Evolutionary conservation across 2,329 filamentous ascomycete genomes (phyloP), one percentile per base, ranked within the genome.

Genomic region (Colletotrichum sp.): DNA sequence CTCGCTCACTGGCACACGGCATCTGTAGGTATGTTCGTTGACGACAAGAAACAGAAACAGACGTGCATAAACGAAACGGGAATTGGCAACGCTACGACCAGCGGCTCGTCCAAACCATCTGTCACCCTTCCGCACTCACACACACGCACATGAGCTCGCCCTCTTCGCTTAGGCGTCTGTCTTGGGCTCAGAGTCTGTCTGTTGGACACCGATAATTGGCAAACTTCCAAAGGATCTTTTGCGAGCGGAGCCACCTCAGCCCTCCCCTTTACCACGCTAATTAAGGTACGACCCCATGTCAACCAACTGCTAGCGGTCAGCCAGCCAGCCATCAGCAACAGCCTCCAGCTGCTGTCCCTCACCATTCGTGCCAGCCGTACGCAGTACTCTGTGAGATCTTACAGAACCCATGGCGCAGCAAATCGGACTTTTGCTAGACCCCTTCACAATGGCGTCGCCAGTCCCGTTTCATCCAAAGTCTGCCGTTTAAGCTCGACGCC

Each of bases 221-320:
- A 75, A 68, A 59, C 69, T 67, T 66, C 58, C 26, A 24, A 59
- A 75, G 58, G 63, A 75, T 58, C 69, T 67, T 74, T 74, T 74
- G 72, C 34, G 21, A 67, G 72, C 62, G 68, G 68, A 55, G 56
- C 18, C 48, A 69, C 52, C 48, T 38, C 59, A 61, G 59, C 71
- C 59, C 66, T 58, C 64, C 48, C 38, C 69, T 71, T 66, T 38
- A 48, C 61, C 69, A 59, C 59, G n/a, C 67, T 71, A 61, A 66
- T 36, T 56, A 61, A 55, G 55, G 34, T 64, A 43, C 30, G 24
- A 36, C 61, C 48, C 71, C 67, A 18, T 63, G 48, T 71, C 59
- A 36, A 38, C 32, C 58, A 36, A 38, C 36, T 70, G 26, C 13
- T 63, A 69, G 30, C 52, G 34, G 67, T 67, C 72, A 30, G 61